A percentile compares a stretch with the other conserved stretches of the same genome.
Evolutionary conservation across 257 asterid species (phyloP).

Genomic region (Sherardia arvensis): DNA sequence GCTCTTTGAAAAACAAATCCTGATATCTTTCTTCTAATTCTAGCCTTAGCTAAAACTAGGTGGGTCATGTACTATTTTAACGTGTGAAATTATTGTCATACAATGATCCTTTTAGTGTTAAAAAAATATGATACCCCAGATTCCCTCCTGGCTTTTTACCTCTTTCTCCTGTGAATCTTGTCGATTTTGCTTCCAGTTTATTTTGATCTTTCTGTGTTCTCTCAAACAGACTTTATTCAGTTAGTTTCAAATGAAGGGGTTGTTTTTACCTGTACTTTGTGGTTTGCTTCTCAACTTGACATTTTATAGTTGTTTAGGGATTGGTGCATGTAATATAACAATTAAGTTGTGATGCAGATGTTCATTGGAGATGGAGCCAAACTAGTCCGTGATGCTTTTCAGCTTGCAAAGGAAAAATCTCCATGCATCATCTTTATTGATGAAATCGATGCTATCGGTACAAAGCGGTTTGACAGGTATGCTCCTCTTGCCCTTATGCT

Average conservation of each 20-base stretch:
- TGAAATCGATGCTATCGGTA: conserved; percentile 93
- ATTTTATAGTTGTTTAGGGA: not conserved
- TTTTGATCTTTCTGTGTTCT: not conserved
- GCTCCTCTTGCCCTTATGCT: not conserved
- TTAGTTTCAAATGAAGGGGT: not conserved
- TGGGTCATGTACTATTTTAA: not conserved
- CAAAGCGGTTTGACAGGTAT: conserved; percentile 86
- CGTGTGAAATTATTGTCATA: not conserved
- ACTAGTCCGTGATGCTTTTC: conserved; percentile 92
- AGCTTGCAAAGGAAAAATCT: conserved; percentile 87
- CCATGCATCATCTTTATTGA: conserved; percentile 94
- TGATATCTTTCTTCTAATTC: not conserved
- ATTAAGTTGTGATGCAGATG: conserved; percentile 41
- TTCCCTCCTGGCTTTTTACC: not conserved
- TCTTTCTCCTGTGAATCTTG: not conserved
- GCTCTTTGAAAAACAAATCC: not conserved
- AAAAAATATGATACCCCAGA: not conserved
- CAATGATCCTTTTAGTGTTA: not conserved
- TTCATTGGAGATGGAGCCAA: conserved; percentile 89
- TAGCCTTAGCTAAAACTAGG: not conserved
- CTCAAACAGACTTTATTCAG: not conserved
- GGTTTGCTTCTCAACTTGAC: not conserved
- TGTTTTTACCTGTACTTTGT: not conserved
- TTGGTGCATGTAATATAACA: not conserved
- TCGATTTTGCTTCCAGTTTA: not conserved